Evolutionary conservation across 2,329 filamentous ascomycete genomes (phyloP).

Genomic region (Dryadomyces quercivorus): DNA sequence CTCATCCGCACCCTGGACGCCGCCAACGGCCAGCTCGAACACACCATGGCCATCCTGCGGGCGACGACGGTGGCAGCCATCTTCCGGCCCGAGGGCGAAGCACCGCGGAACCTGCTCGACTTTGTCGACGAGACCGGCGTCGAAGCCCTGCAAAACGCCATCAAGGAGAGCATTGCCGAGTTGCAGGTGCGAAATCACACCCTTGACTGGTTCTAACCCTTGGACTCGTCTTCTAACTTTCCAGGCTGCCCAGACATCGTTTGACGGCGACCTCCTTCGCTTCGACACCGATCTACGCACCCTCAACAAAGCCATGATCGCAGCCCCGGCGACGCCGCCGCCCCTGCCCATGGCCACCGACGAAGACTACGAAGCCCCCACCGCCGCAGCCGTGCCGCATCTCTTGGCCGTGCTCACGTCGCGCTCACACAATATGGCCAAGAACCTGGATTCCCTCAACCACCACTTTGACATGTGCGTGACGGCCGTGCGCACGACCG

Average conservation of each 20-base stretch:
- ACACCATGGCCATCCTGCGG: constrained; percentile 53
- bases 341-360: neutral
- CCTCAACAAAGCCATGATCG: constrained; percentile 46
- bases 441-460: constrained; percentile 66
- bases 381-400: constrained; percentile 25
- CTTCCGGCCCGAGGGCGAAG: constrained; percentile 47
- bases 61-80: constrained; percentile 51
- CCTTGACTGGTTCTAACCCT: too few species aligned
- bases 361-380: constrained; percentile 13
- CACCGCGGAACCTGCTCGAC: constrained; percentile 54
- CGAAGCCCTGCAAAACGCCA: constrained; percentile 47
- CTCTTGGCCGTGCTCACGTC: constrained; percentile 53
- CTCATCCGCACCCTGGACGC: constrained; percentile 54
- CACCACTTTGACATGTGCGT: constrained; percentile 90
- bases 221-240: too few species aligned
- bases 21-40: constrained; percentile 50
- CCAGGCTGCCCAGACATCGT: constrained; percentile 55
- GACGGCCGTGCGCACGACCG: constrained; percentile 79
- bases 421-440: constrained; percentile 73
- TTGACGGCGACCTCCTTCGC: constrained; percentile 60
- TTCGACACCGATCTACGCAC: constrained; percentile 64
- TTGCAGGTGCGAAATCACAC: constrained; percentile 48
- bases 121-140: constrained; percentile 67
- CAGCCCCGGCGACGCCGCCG: constrained; percentile 14
- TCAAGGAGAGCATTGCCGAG: constrained; percentile 60